A percentile compares a stretch with the other conserved stretches of the same genome.
Evolutionary conservation across 208 protist genomes (phyloP).

Genomic region (Leishmania aethiopica): DNA sequence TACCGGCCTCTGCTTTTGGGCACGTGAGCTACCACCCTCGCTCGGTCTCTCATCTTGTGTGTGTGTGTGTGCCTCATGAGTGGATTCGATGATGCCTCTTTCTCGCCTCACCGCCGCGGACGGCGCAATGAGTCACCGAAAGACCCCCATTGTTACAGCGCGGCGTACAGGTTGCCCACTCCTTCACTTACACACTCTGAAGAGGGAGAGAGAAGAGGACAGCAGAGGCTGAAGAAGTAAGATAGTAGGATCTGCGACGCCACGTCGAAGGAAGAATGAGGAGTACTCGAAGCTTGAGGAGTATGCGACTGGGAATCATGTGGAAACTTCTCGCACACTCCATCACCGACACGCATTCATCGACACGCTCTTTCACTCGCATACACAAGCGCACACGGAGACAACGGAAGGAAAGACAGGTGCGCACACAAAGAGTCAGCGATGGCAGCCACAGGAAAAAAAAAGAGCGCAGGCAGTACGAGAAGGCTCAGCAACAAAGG

Average conservation of each 20-base stretch:
- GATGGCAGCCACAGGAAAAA: background rate
- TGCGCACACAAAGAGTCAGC: background rate
- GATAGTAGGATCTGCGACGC: background rate
- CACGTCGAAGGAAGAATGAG: background rate
- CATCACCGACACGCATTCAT: background rate
- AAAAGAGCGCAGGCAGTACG: background rate
- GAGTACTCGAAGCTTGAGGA: slow-evolving; percentile 17
- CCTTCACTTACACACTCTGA: background rate
- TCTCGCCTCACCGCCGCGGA: no score
- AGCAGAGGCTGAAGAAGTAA: background rate
- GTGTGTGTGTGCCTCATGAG: background rate
- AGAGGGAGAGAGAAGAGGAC: background rate
- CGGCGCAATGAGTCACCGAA: background rate
- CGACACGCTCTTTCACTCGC: background rate
- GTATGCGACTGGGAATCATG: background rate
- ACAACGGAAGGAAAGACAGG: background rate
- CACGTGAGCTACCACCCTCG: background rate
- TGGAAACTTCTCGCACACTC: background rate
- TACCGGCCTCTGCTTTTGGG: background rate
- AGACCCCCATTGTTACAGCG: background rate
- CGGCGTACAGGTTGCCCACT: background rate
- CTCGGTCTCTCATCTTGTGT: background rate
- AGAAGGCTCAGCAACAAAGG: background rate
- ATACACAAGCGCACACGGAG: background rate
- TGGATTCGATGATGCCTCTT: background rate